phyloP scores from a whole-genome alignment of 139 green algal species.

The Pseudopediastrum boryanum region DNA sequence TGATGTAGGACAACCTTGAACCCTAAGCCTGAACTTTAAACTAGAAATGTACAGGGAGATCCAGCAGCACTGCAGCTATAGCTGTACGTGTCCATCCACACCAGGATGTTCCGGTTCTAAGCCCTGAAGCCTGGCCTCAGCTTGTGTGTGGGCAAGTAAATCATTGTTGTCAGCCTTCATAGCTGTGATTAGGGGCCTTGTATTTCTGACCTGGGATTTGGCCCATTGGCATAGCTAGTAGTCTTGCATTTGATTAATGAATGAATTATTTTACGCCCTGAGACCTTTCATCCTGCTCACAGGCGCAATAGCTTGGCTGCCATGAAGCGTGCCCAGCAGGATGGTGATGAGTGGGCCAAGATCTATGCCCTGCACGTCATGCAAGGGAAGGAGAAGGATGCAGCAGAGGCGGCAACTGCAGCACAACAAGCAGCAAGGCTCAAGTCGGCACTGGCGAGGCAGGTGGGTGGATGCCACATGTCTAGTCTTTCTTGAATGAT shows the following conservation, averaged over 20 bases:
- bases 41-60: too few species aligned
- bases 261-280: not conserved
- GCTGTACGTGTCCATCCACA: too few species aligned
- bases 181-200: not conserved
- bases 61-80: too few species aligned
- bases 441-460: conserved; percentile 1
- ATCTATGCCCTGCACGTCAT: conserved; percentile 50
- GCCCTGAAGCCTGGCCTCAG: not conserved
- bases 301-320: conserved; percentile 40
- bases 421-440: conserved; percentile 17
- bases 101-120: not conserved
- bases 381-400: conserved; percentile 26
- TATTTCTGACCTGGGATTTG: not conserved
- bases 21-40: too few species aligned
- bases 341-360: conserved; percentile 54
- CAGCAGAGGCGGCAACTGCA: not conserved
- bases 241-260: not conserved
- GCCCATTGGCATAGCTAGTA: not conserved
- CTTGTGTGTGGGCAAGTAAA: not conserved
- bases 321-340: conserved; percentile 45
- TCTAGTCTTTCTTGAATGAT: too few species aligned
- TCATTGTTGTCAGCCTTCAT: not conserved
- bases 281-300: not conserved
- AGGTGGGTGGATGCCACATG: too few species aligned
- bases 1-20: too few species aligned